Evolutionary conservation across 257 asterid genomes (phyloP).

Genomic region (Nicotiana obtusifolia): DNA sequence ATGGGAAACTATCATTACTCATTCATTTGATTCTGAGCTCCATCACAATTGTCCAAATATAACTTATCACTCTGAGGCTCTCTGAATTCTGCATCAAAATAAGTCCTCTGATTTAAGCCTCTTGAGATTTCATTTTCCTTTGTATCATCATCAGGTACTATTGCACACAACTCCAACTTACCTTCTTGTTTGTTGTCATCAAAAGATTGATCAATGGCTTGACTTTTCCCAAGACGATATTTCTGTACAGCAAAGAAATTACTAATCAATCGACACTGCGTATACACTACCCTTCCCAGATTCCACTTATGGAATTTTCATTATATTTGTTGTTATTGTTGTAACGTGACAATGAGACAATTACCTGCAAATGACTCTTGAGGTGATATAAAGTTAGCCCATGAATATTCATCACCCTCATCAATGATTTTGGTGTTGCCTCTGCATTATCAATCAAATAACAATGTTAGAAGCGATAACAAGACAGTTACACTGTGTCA

Average conservation of each 20-base stretch:
- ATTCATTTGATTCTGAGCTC: conserved; percentile 40
- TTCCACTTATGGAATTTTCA: too few species aligned
- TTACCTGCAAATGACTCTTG: conserved; percentile 93
- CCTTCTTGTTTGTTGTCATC: conserved; percentile 47
- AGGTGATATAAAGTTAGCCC: conserved; percentile 92
- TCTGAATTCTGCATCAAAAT: conserved; percentile 36
- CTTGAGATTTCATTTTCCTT: not conserved
- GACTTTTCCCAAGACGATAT: conserved; percentile 73
- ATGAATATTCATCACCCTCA: conserved; percentile 83
- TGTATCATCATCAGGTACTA: not conserved
- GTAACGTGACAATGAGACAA: not conserved
- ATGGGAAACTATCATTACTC: conserved; percentile 47
- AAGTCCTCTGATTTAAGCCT: not conserved
- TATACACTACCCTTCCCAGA: too few species aligned
- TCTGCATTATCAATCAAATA: conserved; percentile 43
- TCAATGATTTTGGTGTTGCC: conserved; percentile 94
- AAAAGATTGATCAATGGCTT: conserved; percentile 33
- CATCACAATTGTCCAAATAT: conserved; percentile 33
- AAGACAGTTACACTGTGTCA: not conserved
- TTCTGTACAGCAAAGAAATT: conserved; percentile 45
- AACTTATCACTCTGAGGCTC: conserved; percentile 33
- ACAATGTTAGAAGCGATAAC: not conserved
- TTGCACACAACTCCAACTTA: conserved; percentile 13
- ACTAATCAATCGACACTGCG: not conserved
- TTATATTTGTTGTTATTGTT: too few species aligned